Base-by-base conservation (phyloP, 345 rosid genomes). In the Kernera saxatilis region DNA sequence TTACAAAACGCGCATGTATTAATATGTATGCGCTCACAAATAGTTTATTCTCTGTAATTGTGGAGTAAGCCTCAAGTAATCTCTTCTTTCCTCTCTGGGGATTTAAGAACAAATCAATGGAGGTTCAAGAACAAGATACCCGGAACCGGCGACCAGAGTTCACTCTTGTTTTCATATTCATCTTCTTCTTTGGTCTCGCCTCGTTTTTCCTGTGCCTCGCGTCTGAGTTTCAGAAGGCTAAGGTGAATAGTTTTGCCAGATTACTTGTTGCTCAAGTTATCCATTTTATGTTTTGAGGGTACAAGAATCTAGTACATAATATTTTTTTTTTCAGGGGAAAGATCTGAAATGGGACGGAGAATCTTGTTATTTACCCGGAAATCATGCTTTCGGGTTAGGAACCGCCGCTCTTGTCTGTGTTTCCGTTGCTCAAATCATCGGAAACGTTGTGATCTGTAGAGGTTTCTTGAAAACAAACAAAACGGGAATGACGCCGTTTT, bases 311-410 rank as follows among this genome's bases (percentile, higher is more conserved):
- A 19, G 21, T 57, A 36, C n/a, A n/a, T n/a, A 13, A 22, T 54
- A 14, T 15, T 29, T n/a, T 4, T 21, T 22, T 48, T 30, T 70
- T 57, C 32, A 93, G 97, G 77, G 68, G 62, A 84, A 58, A 35
- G 89, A 88, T 77, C 74, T 90, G 17, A 88, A 76, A 71, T 64
- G 89, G 83, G 84, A 88, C 33, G 87, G 90, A 19, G 64, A 79
- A 51, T 76, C 85, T 1, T 90, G 98, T 81, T 80, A 78, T 70
- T 73, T 93, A 71, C 89, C 92, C 0, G 71, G 67, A 19, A 86
- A 79, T 21, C 67, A n/a, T 10, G 88, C 87, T 37, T 83, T 78
- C 29, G 72, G 51, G 54, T 76, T 78, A 37, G 97, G 95, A 53
- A 60, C 82, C 6, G 84, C 81, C 3, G 91, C 97, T 8, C 22